phyloP scores from a whole-genome alignment of 1,139 yeast genomes.

The Hansenula lynferdii region DNA sequence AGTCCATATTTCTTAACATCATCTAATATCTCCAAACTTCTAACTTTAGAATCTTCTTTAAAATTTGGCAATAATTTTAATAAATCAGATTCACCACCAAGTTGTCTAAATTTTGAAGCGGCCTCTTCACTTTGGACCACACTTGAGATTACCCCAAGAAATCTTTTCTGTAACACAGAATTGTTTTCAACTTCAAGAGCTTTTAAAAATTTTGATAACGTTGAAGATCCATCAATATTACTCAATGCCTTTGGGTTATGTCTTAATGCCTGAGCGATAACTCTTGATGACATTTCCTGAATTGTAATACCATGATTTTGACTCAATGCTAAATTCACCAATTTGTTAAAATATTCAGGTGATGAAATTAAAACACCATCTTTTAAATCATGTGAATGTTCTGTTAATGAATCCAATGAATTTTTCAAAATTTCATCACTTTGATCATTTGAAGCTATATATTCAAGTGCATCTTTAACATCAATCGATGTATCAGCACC shows the following conservation, averaged over 20 bases:
- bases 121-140: slow-evolving; percentile 29
- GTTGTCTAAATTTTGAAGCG: slow-evolving; percentile 7
- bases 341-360: slow-evolving; percentile 6
- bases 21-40: slow-evolving; percentile 23
- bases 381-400: slow-evolving; percentile 21
- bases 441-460: slow-evolving; percentile 1
- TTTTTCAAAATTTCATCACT: slow-evolving; percentile 3
- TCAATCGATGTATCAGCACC: slow-evolving; percentile 11
- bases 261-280: slow-evolving; percentile 56
- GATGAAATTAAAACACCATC: slow-evolving; percentile 20
- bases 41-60: slow-evolving; percentile 18
- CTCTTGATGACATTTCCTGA: slow-evolving; percentile 43
- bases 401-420: slow-evolving; percentile 18
- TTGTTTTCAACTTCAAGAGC: slow-evolving; percentile 16
- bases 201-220: slow-evolving; percentile 18
- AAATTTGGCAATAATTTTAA: slow-evolving; percentile 19
- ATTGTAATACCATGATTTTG: slow-evolving; percentile 15
- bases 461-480: slow-evolving; percentile 15
- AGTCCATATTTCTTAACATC: slow-evolving; percentile 9
- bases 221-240: slow-evolving; percentile 18
- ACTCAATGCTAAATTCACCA: slow-evolving; percentile 8
- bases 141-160: slow-evolving; percentile 44
- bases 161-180: slow-evolving; percentile 37
- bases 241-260: slow-evolving; percentile 67
- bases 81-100: slow-evolving; percentile 13